Evolutionary conservation across 176 grass and related monocot species (phyloP), one percentile per base, ranked within the genome.

Genomic region (Zizania latifolia): DNA sequence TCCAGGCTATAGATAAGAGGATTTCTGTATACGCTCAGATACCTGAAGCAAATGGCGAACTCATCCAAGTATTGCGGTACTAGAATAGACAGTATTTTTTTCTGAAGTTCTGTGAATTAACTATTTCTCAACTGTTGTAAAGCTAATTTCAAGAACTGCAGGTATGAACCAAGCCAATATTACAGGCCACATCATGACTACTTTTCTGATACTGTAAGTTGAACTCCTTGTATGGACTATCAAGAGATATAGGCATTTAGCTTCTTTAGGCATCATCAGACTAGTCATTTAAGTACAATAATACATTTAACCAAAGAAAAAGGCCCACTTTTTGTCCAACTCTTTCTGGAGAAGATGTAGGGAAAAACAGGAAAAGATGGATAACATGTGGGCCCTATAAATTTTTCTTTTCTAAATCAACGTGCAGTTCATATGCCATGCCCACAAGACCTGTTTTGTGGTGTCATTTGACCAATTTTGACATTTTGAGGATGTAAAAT

Each of bases 151-250:
- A 71, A 80, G 54, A 77, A 79, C 73, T 87, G 43, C 74, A 97
- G 94, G 79, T 97, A 97, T 80, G 87, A 89, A 87, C 6, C 76
- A 72, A 93, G 71, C 50, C 90, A 93, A 62, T 91, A 89, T 77
- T 93, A 97, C 71, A 85, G 77, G 55, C 74, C 88, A 24, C 94
- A 97, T 87, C 83, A 89, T 91, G 94, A 97, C 93, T 97, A 87
- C 77, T 93, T 97, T 81, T 72, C 85, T 70, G 94, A 97, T 62
- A 86, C 81, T 86, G 94, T 97, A 93, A 93, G 85, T 85, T 78
- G 75, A 84, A 38, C 22, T 72, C 48, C 45, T 14, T 75, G 1
- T 71, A 74, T 19, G 19, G 16, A 16, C 44, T 48, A 7, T 41
- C 44, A 40, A 46, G 31, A 30, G 19, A 29, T 68, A 68, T 40